Evolutionary conservation across 2,329 filamentous ascomycete genomes (phyloP).

Genomic region (Sporothrix humicola): DNA sequence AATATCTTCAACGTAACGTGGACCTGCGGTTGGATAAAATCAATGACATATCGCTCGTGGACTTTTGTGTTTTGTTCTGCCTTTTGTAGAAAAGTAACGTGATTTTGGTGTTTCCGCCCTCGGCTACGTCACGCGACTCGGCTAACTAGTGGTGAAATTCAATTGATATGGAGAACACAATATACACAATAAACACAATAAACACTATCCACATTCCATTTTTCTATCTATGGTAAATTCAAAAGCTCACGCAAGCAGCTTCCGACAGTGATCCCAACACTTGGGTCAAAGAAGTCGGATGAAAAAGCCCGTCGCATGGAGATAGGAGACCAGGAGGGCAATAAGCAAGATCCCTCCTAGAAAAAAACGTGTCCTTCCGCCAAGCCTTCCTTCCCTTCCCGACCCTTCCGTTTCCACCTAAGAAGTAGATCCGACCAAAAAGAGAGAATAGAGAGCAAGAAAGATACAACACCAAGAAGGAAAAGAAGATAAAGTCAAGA

Average conservation of each 20-base stretch:
- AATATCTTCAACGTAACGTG: too few species aligned
- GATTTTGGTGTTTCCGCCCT: background rate
- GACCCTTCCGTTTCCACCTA: slow-evolving; percentile 11
- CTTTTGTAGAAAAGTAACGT: background rate
- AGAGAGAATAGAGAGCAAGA: slow-evolving; percentile 7
- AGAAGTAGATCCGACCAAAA: slow-evolving; percentile 9
- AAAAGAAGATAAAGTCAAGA: background rate
- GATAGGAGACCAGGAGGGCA: background rate
- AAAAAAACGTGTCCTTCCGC: background rate
- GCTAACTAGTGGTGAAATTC: background rate
- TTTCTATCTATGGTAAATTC: background rate
- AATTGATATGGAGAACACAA: background rate
- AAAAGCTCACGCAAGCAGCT: background rate
- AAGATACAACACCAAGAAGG: background rate
- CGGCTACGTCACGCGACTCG: background rate
- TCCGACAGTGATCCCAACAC: too few species aligned
- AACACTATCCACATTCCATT: background rate
- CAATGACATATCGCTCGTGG: too few species aligned
- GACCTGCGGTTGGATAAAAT: too few species aligned
- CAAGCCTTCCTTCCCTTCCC: background rate
- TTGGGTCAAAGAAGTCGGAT: background rate
- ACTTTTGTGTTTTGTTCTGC: too few species aligned
- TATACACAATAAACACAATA: background rate
- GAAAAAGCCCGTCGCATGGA: background rate
- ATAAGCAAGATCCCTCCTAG: background rate